phyloP scores from a whole-genome alignment of 1,284 basidiomycete species.

The Heterobasidion parviporum region DNA sequence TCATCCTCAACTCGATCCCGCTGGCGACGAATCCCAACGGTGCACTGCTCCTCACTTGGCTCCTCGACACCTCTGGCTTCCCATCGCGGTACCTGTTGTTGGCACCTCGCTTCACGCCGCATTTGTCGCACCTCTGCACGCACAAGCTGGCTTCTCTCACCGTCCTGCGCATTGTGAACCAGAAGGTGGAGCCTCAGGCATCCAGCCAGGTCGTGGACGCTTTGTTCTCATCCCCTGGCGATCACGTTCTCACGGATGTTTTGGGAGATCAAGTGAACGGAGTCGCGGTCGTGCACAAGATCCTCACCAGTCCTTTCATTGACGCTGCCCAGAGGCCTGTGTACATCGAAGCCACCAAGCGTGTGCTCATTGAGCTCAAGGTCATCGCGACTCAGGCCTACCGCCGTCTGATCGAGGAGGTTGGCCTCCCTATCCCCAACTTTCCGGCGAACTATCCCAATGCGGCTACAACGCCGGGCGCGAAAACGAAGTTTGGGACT shows the following conservation, averaged over 20 bases:
- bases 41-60: constrained; percentile 91
- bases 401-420: constrained; percentile 86
- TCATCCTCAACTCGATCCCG: constrained; percentile 96
- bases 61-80: constrained; percentile 90
- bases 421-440: constrained; percentile 84
- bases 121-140: constrained; percentile 93
- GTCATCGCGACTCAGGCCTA: constrained; percentile 91
- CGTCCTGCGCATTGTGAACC: constrained; percentile 88
- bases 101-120: constrained; percentile 92
- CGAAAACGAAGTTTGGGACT: constrained; percentile 50
- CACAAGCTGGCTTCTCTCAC: constrained; percentile 96
- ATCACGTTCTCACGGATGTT: constrained; percentile 89
- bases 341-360: constrained; percentile 81
- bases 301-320: constrained; percentile 80
- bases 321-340: constrained; percentile 59
- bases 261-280: constrained; percentile 94
- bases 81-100: constrained; percentile 89
- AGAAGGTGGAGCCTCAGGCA: constrained; percentile 81
- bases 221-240: constrained; percentile 77
- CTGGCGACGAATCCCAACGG: constrained; percentile 98
- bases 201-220: constrained; percentile 79
- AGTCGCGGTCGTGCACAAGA: constrained; percentile 88
- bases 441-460: constrained; percentile 71
- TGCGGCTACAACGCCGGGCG: constrained; percentile 48
- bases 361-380: constrained; percentile 82